Base-by-base conservation (phyloP, 148 eudicot genomes). In the Persicaria tinctoria region DNA sequence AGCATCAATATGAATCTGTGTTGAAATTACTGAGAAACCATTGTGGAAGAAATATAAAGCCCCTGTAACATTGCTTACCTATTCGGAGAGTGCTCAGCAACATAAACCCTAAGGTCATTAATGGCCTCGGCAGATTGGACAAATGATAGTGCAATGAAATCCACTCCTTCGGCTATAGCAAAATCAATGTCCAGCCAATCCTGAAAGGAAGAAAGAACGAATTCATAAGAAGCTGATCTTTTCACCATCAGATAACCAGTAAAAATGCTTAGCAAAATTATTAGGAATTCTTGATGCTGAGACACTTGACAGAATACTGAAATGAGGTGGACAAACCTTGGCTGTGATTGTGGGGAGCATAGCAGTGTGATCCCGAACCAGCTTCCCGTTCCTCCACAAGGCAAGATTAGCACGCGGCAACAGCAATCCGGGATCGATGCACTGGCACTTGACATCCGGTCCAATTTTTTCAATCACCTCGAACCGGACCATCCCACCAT, bases 161-260 rank as follows among this genome's bases (percentile, higher is more conserved):
- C 98, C 72, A 93, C 98, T 69, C 98, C 98, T 79, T 91, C 95
- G 13, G 97, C 84, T 70, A 91, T 86, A 77, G 95, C 98, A 78
- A 93, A 93, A 77, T 93, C 97, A 74, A 93, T 93, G 82, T 93
- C 98, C 86, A 91, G 79, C 98, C 98, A 93, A 84, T 93, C 98
- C 98, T 93, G 87, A 74, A 76, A 68, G 64, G 78, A 70, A 46
- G 32, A 71, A 73, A 79, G 72, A 82, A 17, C 8, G 44, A 44
- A 45, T 71, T 27, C 17, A 66, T 66, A 66, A 66, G 70, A 41
- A 13, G 27, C n/a, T 9, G 12, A 32, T 4, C 56, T 4, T 4
- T 63, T 63, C 13, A 1, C 69, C 9, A 27, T 32, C 38, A 63
- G 7, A 63, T 38, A 60, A 59, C 11, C 13, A 23, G 41, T 8